These are phyloP conservation scores for Neonectria coccinea DNA, from an alignment of 2,329 filamentous ascomycete genomes.

Conservation along the genomic window DNA sequence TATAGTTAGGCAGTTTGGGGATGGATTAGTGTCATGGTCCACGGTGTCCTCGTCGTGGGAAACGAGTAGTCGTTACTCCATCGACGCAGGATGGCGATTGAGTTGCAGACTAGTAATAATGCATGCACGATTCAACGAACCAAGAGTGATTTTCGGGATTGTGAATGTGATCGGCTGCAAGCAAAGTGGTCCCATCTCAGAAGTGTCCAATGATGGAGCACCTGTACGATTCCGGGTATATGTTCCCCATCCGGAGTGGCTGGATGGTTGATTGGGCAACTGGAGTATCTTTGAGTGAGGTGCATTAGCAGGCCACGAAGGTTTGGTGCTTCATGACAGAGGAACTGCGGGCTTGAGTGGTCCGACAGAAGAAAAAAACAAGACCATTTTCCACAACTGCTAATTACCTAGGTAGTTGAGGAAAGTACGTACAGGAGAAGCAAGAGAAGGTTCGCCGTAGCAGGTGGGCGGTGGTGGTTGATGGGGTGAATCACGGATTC, in stretches of 20 bases:
- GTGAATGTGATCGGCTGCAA: neutral
- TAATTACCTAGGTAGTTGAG: neutral
- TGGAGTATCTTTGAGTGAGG: neutral
- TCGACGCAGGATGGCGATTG: conserved; percentile 20
- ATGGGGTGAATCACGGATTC: conserved; percentile 17
- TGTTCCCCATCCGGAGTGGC: neutral
- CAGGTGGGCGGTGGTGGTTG: conserved; percentile 14
- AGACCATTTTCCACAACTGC: neutral
- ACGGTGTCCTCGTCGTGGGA: conserved; percentile 1
- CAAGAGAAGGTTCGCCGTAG: neutral
- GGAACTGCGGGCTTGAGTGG: neutral
- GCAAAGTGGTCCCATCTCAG: neutral
- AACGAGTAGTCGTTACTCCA: neutral
- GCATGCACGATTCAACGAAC: conserved; percentile 27
- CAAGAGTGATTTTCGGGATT: neutral
- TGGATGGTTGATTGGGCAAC: conserved; percentile 42
- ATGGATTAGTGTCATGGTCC: conserved; percentile 9
- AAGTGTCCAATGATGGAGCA: neutral
- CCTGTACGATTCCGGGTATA: neutral
- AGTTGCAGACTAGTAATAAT: conserved; percentile 30
- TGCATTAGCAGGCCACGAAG: conserved; percentile 15
- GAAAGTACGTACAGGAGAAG: neutral
- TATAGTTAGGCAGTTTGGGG: conserved; percentile 4
- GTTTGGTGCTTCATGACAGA: neutral
- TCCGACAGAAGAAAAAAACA: neutral